Percentiles rank a stretch among this genome's conserved stretches.
Conservation (phyloP, 176 grass and related monocot species). For the Oryza longistaminata region DNA sequence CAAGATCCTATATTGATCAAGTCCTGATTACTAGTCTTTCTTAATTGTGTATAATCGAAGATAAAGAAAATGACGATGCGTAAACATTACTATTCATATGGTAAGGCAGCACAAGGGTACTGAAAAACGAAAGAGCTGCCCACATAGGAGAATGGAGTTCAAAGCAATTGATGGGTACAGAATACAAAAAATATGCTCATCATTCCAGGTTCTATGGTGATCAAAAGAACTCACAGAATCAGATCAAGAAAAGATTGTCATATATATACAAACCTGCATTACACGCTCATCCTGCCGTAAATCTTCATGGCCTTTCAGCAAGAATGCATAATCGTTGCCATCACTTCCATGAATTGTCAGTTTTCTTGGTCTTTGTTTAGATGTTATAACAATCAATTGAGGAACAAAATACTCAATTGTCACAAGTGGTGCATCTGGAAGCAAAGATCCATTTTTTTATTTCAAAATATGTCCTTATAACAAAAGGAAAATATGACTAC, state of each 20-base stretch:
- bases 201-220: not conserved
- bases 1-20: not conserved
- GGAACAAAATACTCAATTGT: slow-evolving; percentile 91
- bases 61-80: slow-evolving; percentile 15
- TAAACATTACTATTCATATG: slow-evolving; percentile 12
- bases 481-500: not conserved
- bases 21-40: not conserved
- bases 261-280: slow-evolving; percentile 75
- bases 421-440: slow-evolving; percentile 77
- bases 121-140: not conserved
- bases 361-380: slow-evolving; percentile 94
- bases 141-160: not conserved
- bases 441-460: slow-evolving; percentile 28
- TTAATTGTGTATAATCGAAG: not conserved
- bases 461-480: slow-evolving; percentile 26
- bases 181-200: slow-evolving; percentile 20
- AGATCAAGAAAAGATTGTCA: not conserved
- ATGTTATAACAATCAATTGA: slow-evolving; percentile 90
- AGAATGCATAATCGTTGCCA: slow-evolving; percentile 93
- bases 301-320: slow-evolving; percentile 98
- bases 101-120: not conserved
- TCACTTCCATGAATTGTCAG: slow-evolving; percentile 93
- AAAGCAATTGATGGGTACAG: slow-evolving; percentile 7
- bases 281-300: slow-evolving; percentile 99
- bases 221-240: not conserved